Evolutionary conservation across 257 asterid species (phyloP), one percentile per base, ranked within the genome.

Genomic region (Solanum bulbocastanum): DNA sequence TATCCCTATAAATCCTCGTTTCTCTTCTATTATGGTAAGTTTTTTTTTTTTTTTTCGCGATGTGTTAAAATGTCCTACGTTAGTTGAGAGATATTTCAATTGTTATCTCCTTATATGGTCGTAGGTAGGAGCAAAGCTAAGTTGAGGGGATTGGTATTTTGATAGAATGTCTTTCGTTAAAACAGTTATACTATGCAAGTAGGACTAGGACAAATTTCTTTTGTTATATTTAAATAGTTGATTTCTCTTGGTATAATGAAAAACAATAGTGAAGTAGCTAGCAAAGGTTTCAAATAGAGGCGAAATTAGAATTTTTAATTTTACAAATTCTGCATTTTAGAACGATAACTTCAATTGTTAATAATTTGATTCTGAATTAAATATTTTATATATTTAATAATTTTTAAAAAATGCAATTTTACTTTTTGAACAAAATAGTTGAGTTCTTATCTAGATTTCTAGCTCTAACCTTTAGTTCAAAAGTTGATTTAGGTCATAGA

Each of bases 11-110:
- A 90, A 87, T 78, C 92, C 90, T 14, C 89, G 94, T 3, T 92
- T 92, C 62, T 92, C 94, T 81, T 92, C 94, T 6, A 79, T 92
- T 75, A 92, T 92, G 94, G 94, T 92, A 86, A 32, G 11, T n/a
- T 39, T 62, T 40, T 3, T 9, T 27, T 36, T 14, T 6, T 46
- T n/a, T 18, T 35, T 4, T 2, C 18, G 2, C 3, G 40, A 23
- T 20, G n/a, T 65, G 8, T 12, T 14, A 65, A 3, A 35, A 35
- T 35, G 49, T 20, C 30, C 25, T 35, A 5, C 5, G 1, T 5
- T 73, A 20, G 46, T 35, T 33, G 40, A 33, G 14, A 71, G 7
- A 71, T 52, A 71, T 33, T 22, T 25, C 1, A 14, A 72, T 35
- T 5, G 2, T 18, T 10, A 22, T 66, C 74, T 27, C 74, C 5